phyloP scores from a whole-genome alignment of 1,284 basidiomycete genomes.

The Malassezia slooffiae region DNA sequence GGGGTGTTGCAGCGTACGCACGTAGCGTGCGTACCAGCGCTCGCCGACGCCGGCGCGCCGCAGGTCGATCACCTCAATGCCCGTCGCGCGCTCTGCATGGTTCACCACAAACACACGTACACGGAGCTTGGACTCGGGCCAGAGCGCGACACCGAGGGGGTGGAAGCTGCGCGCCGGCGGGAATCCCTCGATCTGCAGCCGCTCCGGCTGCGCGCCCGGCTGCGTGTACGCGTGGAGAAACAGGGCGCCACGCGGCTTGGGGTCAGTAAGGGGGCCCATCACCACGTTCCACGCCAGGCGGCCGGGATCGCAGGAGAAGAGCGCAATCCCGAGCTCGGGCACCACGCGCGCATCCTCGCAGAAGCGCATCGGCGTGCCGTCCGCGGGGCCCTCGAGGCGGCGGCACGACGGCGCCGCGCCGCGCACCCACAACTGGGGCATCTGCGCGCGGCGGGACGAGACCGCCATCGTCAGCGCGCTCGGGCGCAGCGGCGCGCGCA shows the following conservation, averaged over 20 bases:
- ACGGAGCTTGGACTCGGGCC: neutral
- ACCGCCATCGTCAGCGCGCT: too few species aligned
- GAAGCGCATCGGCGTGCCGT: too few species aligned
- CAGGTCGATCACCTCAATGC: constrained; percentile 17
- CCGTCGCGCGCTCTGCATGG: neutral
- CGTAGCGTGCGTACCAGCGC: constrained; percentile 13
- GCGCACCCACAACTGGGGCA: too few species aligned
- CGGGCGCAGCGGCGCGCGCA: too few species aligned
- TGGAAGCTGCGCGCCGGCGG: constrained; percentile 12
- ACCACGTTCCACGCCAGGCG: constrained; percentile 16
- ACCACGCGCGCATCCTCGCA: constrained; percentile 14
- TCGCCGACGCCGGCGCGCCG: neutral
- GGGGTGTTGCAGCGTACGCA: constrained; percentile 11
- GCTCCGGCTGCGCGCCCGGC: neutral
- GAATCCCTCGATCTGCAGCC: constrained; percentile 1
- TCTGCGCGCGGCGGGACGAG: too few species aligned
- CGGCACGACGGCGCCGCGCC: too few species aligned
- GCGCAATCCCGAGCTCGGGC: neutral
- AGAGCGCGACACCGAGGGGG: constrained; percentile 13
- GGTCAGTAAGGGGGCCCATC: constrained; percentile 5
- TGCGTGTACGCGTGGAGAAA: constrained; percentile 8
- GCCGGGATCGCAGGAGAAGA: constrained; percentile 17
- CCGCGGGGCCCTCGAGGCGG: too few species aligned
- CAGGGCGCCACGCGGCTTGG: constrained; percentile 10
- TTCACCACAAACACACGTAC: constrained; percentile 16